Evolutionary conservation across 2,329 filamentous ascomycete genomes (phyloP).

Genomic region (Plectosphaerella sp.): DNA sequence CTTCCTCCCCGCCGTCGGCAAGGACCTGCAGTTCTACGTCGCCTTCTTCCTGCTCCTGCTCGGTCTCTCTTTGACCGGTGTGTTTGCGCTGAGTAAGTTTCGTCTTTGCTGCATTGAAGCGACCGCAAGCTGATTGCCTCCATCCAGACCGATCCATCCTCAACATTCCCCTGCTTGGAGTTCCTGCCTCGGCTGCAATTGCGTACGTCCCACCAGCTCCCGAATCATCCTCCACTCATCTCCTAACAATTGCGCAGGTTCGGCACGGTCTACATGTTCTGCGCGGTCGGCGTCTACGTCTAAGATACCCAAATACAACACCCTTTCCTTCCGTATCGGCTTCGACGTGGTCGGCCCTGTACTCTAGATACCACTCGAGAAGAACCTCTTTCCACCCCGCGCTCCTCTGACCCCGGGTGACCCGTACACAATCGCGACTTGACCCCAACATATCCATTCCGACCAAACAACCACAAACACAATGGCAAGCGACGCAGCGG

Average conservation of each 20-base stretch:
- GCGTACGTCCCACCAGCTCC: conserved; percentile 58
- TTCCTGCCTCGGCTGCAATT: conserved; percentile 84
- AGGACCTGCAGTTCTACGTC: conserved; percentile 78
- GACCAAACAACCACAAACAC: neutral
- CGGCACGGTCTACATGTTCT: conserved; percentile 97
- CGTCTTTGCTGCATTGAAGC: neutral
- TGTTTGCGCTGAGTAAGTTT: conserved; percentile 79
- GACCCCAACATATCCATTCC: neutral
- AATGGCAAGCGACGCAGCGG: conserved; percentile 7
- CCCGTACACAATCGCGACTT: neutral
- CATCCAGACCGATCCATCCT: conserved; percentile 72
- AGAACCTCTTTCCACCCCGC: conserved; percentile 6
- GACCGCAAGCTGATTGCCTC: conserved; percentile 10
- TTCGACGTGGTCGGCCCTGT: conserved; percentile 11
- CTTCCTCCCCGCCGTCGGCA: conserved; percentile 74
- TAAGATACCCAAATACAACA: conserved; percentile 49
- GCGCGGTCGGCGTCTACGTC: conserved; percentile 97
- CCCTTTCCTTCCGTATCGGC: conserved; percentile 11
- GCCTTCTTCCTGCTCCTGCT: conserved; percentile 71
- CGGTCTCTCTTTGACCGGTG: conserved; percentile 67
- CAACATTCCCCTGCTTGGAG: conserved; percentile 71
- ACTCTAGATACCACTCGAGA: conserved; percentile 13
- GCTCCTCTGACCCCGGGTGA: conserved; percentile 4
- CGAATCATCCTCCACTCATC: conserved; percentile 4
- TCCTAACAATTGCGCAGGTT: conserved; percentile 34